A percentile compares a stretch with the other conserved stretches of the same genome.
Evolutionary conservation across 2,329 filamentous ascomycete species (phyloP).

Genomic region (Ceratocystis diversiconidia): DNA sequence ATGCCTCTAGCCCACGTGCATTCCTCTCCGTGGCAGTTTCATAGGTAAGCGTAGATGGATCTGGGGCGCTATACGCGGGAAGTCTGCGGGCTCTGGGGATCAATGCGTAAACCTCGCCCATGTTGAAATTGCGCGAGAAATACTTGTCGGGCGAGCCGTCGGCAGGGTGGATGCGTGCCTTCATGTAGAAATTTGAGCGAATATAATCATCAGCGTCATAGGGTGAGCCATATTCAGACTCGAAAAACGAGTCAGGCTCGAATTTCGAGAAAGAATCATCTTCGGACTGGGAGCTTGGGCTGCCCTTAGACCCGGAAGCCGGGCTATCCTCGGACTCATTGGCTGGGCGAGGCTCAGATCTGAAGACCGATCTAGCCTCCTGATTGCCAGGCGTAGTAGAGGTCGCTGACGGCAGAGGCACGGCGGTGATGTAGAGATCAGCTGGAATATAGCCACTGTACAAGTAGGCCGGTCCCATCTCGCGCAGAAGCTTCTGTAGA

Average conservation of each 20-base stretch:
- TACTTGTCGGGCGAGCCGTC: constrained; percentile 31
- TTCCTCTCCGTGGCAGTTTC: constrained; percentile 5
- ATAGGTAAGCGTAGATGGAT: background rate
- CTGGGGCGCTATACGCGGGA: background rate
- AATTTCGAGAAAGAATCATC: too few relatives aligned
- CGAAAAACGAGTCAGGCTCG: too few relatives aligned
- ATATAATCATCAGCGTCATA: too few relatives aligned
- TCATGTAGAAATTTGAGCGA: constrained; percentile 21
- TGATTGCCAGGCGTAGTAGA: background rate
- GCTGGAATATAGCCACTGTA: constrained; percentile 7
- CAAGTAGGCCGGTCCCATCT: constrained; percentile 16
- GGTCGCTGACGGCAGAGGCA: background rate
- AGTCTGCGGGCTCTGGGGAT: constrained; percentile 25
- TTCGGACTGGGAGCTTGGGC: background rate
- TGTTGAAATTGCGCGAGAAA: constrained; percentile 37
- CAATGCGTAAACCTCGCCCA: constrained; percentile 33
- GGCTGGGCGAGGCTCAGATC: background rate
- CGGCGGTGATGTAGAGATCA: constrained; percentile 14
- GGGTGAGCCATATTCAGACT: too few relatives aligned
- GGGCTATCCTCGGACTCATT: background rate
- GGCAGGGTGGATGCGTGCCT: constrained; percentile 32
- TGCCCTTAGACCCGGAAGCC: background rate
- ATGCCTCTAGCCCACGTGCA: constrained; percentile 5
- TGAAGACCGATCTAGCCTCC: too few relatives aligned
- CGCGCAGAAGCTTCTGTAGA: constrained; percentile 14